A percentile compares a stretch with the other conserved stretches of the same genome.
Conservation (phyloP, 148 eudicot genomes). For the Nyssa sinensis region DNA sequence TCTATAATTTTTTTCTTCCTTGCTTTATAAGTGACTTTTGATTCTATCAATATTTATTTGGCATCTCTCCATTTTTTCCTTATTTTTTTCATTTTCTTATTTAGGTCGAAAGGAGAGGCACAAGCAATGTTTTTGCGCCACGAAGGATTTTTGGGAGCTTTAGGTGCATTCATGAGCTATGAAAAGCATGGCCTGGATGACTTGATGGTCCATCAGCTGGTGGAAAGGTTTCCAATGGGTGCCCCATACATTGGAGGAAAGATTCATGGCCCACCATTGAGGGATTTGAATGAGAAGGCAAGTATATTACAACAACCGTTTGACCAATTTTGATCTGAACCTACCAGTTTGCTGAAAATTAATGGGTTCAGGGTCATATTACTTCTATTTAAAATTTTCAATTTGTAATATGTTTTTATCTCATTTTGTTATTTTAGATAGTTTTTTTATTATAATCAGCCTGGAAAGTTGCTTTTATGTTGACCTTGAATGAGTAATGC, state of each 20-base stretch:
- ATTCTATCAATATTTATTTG: not conserved
- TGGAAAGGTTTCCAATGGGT: constrained; percentile 98
- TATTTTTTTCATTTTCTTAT: not conserved
- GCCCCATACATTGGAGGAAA: constrained; percentile 94
- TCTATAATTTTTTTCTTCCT: not conserved
- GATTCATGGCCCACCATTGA: constrained; percentile 90
- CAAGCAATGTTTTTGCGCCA: constrained; percentile 95
- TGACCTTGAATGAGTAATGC: not conserved
- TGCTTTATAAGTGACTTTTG: not conserved
- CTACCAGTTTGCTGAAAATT: not conserved
- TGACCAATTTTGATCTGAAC: not conserved
- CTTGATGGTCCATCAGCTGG: constrained; percentile 92
- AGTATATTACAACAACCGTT: not conserved
- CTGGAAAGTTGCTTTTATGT: not conserved
- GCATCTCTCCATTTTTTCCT: not conserved
- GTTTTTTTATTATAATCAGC: not conserved
- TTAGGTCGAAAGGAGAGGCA: constrained; percentile 94
- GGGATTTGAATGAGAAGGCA: constrained; percentile 94
- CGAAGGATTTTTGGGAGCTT: constrained; percentile 97
- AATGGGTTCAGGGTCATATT: not conserved
- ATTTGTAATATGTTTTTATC: too few relatives aligned
- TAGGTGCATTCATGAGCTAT: constrained; percentile 98
- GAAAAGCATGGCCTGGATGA: constrained; percentile 97
- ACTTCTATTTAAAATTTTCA: not conserved
- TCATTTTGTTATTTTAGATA: too few relatives aligned